phyloP scores from a whole-genome alignment of 2,329 filamentous ascomycete genomes.

The Xylariaceae sp. region DNA sequence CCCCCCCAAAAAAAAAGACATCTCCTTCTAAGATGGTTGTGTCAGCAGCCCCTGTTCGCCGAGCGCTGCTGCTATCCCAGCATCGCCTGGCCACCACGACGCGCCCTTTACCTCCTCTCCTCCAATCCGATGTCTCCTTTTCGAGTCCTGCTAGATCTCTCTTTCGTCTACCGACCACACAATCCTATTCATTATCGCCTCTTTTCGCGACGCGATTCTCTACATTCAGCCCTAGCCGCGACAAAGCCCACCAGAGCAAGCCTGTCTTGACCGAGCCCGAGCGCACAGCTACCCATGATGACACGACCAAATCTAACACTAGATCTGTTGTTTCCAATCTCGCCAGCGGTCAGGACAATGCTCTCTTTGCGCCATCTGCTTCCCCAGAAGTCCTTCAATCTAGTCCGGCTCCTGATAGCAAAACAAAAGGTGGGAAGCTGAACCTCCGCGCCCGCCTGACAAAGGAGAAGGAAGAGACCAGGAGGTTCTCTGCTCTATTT shows the following conservation, averaged over 20 bases:
- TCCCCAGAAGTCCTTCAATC: constrained; percentile 46
- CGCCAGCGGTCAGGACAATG: constrained; percentile 2
- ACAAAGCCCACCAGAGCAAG: too few relatives aligned
- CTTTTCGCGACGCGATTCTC: constrained; percentile 1
- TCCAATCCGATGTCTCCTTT: constrained; percentile 8
- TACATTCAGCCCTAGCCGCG: neutral
- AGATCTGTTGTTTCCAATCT: too few relatives aligned
- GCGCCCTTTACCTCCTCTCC: constrained; percentile 10
- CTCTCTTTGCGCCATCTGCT: constrained; percentile 6
- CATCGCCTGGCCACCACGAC: constrained; percentile 36
- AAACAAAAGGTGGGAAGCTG: constrained; percentile 79
- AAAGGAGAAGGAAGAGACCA: constrained; percentile 65
- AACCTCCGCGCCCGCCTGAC: constrained; percentile 85
- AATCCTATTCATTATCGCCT: constrained; percentile 5
- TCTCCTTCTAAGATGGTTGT: constrained; percentile 17
- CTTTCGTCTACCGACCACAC: constrained; percentile 6
- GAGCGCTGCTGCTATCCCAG: constrained; percentile 33
- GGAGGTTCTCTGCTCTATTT: constrained; percentile 56
- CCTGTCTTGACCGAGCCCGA: too few relatives aligned
- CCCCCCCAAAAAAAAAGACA: too few relatives aligned
- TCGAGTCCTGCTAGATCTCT: constrained; percentile 9
- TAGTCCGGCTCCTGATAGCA: constrained; percentile 70
- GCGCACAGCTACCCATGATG: too few relatives aligned
- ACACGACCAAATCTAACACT: neutral
- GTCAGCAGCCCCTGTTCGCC: constrained; percentile 15